Evolutionary conservation across 306 rosid species (phyloP).

Genomic region (Rosa persica): DNA sequence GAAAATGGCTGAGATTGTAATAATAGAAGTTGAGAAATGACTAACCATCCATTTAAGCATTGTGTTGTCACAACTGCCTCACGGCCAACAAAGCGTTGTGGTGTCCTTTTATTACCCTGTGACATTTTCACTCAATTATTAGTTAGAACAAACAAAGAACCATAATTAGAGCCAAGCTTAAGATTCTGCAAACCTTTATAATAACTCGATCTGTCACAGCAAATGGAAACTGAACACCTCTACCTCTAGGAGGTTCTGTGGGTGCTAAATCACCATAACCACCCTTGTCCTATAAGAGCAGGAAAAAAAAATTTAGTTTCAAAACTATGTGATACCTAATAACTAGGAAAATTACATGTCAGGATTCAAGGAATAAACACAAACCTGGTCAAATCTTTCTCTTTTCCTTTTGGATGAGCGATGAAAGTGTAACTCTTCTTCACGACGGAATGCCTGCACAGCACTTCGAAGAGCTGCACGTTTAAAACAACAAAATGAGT

Average conservation of each 20-base stretch:
- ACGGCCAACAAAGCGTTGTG: constrained; percentile 92
- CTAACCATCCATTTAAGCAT: constrained; percentile 98
- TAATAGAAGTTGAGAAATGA: constrained; percentile 15
- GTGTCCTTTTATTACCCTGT: constrained; percentile 99
- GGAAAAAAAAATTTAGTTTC: constrained; percentile 4
- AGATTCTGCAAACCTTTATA: constrained; percentile 65
- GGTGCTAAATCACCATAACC: constrained; percentile 63
- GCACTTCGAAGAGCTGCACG: constrained; percentile 87
- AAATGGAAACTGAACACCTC: constrained; percentile 98
- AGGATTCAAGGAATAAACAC: constrained; percentile 15
- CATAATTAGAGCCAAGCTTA: constrained; percentile 10
- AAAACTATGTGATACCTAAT: neutral
- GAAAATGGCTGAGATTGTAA: neutral
- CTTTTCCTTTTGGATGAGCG: constrained; percentile 78
- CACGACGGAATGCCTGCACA: constrained; percentile 86
- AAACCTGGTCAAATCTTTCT: constrained; percentile 90
- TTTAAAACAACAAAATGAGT: constrained; percentile 17
- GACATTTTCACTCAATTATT: constrained; percentile 35
- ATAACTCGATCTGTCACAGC: constrained; percentile 87
- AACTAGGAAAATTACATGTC: neutral
- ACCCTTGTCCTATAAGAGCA: constrained; percentile 66
- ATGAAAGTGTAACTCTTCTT: constrained; percentile 75
- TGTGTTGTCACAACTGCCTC: constrained; percentile 99
- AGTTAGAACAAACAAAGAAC: constrained; percentile 16
- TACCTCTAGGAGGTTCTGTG: constrained; percentile 65